Base-by-base conservation (phyloP, 202 grass and related monocot species). In the Zizania palustris region DNA sequence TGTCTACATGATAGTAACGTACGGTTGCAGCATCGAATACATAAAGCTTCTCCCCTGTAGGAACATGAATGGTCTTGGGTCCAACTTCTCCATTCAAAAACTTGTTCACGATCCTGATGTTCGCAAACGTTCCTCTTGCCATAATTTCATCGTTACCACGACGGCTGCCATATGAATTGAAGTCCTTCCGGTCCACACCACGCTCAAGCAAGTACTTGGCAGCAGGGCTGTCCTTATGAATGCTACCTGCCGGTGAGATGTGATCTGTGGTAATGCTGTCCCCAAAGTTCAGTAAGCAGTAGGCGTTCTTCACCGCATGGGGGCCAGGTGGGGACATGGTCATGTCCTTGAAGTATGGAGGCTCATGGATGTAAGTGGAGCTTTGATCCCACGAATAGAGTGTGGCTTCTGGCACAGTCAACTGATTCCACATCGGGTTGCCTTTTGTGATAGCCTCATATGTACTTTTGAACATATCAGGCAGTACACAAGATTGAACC, bases 241-340 rank as follows among this genome's bases (percentile, higher is more conserved):
- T 97, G 82, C 91, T 93, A 19, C 94, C 94, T 50, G 94, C 91
- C 33, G 93, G 94, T 38, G 91, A 97, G 63, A 97, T 97, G 51
- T 97, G 94, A 70, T 97, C 94, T 60, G 94, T 97, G 0, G 94
- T 97, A 48, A 97, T 97, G 70, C 94, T 97, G 77, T 97, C 94
- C 35, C 94, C 94, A 8, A 93, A 92, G 73, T 92, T 93, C 63
- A 97, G 69, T 22, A 97, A 65, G 64, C 94, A 97, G 80, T 90
- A 97, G 36, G 95, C 95, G 59, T 94, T 76, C 65, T 97, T 97
- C 82, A 97, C 89, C 0, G 82, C 62, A 71, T 84, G 51, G 59
- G 95, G 61, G 11, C 95, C 95, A 71, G 91, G 91, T 64, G 95
- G 95, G 11, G 95, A 72, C 91, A 93, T 91, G 48, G 95, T 94